Conservation (phyloP, 2,329 filamentous ascomycete genomes). For the Ceratocystis cacaofunesta region DNA sequence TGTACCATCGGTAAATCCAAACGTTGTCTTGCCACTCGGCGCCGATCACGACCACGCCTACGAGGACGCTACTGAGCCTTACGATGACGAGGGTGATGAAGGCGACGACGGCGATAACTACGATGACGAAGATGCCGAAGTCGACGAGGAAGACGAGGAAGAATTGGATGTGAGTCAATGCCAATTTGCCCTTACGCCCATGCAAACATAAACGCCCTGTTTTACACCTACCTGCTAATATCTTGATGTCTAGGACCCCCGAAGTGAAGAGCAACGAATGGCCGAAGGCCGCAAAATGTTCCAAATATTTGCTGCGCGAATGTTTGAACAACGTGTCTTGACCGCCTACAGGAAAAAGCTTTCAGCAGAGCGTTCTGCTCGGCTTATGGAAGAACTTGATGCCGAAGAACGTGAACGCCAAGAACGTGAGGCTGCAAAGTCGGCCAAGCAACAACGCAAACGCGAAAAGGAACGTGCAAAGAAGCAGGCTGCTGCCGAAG, state of each 20-base stretch:
- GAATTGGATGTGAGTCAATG: conserved; percentile 15
- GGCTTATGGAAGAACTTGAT: conserved; percentile 78
- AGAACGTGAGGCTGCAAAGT: conserved; percentile 80
- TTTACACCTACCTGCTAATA: no score
- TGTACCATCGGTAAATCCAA: conserved; percentile 19
- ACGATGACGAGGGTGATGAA: conserved; percentile 55
- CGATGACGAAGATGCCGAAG: conserved; percentile 44
- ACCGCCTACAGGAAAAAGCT: conserved; percentile 98
- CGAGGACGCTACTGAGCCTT: conserved; percentile 42
- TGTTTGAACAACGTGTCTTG: conserved; percentile 96
- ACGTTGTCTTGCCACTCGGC: conserved; percentile 49
- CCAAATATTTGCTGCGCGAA: conserved; percentile 94
- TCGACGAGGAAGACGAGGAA: conserved; percentile 17
- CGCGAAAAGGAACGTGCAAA: conserved; percentile 88
- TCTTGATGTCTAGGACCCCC: conserved; percentile 51
- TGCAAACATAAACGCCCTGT: background rate
- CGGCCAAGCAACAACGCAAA: conserved; percentile 83
- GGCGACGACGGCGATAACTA: conserved; percentile 38
- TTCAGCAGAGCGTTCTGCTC: conserved; percentile 76
- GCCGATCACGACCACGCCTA: conserved; percentile 38
- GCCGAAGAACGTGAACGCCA: conserved; percentile 66
- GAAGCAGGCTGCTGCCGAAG: conserved; percentile 78
- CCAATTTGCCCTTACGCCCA: background rate
- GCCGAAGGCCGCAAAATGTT: conserved; percentile 98
- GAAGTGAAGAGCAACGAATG: conserved; percentile 98